phyloP scores from a whole-genome alignment of 2,329 filamentous ascomycete species.

The Thyridium curvatum region DNA sequence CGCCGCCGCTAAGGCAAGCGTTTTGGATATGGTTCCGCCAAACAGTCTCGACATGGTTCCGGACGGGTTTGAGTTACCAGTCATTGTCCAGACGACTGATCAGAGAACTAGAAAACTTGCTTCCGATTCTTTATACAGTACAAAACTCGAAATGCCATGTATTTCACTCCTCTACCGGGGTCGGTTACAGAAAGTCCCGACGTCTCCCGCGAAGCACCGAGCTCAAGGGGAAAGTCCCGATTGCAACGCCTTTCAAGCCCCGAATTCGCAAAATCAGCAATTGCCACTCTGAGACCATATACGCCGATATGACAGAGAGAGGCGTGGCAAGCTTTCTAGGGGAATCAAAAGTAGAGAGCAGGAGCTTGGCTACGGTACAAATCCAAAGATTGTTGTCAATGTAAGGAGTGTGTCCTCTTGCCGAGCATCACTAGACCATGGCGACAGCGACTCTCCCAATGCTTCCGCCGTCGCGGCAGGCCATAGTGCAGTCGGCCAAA shows the following conservation, averaged over 20 bases:
- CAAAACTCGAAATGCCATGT: not conserved
- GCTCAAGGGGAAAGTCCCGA: conserved; percentile 2
- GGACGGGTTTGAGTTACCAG: not conserved
- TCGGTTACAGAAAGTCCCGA: conserved; percentile 1
- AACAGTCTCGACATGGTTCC: conserved; percentile 2
- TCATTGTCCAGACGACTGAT: not conserved
- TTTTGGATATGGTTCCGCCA: conserved; percentile 1
- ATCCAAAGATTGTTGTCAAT: not conserved
- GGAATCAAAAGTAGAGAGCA: not conserved
- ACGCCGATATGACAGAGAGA: not conserved
- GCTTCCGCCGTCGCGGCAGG: not conserved
- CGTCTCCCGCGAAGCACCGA: not conserved
- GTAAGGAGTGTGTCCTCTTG: not conserved
- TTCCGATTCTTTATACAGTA: not conserved
- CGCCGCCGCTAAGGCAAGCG: not conserved
- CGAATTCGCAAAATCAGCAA: not conserved
- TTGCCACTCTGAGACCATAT: not conserved
- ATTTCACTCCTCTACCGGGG: not conserved
- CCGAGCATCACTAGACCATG: conserved; percentile 1
- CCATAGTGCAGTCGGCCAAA: conserved; percentile 1
- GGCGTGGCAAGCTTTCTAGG: too few relatives aligned
- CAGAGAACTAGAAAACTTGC: not conserved
- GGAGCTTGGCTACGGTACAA: not conserved
- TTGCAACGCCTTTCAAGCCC: conserved; percentile 1
- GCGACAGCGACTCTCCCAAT: conserved; percentile 2